Evolutionary conservation across 805 yeast species (phyloP), one percentile per base, ranked within the genome.

Genomic region (Yarrowia deformans): DNA sequence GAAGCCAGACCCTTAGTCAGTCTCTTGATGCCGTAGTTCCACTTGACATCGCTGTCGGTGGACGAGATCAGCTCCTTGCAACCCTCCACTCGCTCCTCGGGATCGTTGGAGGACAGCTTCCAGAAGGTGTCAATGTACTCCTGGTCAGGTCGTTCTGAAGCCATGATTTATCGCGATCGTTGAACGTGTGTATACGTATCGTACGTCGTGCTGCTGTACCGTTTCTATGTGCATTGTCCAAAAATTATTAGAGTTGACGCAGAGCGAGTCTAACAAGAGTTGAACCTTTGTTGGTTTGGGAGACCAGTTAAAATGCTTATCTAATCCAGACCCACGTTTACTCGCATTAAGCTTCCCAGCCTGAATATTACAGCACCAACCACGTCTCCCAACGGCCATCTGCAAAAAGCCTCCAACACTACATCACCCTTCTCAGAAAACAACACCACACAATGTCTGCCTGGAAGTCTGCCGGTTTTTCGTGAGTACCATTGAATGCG

Each of bases 1-100:
- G 97, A 90, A 5, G 92, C 82, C 40, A 94, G 80, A 66, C 98
- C 98, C 71, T 87, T 88, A 72, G 91, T 84, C 71, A 94, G 81
- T 75, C 98, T 84, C 71, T 86, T 85, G 68, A 91, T 78, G 0
- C 97, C 95, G 76, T 94, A 94, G 61, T 85, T 84, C 92, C 94
- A 92, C 35, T 14, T 69, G 48, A 77, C 71, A 8, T 70, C 67
- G n/a, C 70, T 70, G 29, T 79, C 75, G 6, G 93, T 84, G 70
- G 90, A 91, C 16, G 85, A 80, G 71, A 93, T 82, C 58, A 93
- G 79, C 0, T 81, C 80, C 0, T 88, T 83, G 0, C 96, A 97
- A 0, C 96, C 89, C 42, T 83, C 80, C 42, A 93, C 81, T 37
- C 97, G 82, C 76, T 91, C 97, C 8, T 80, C 79, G 34, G 89